Conservation (phyloP, 495 filamentous ascomycete species). For the Xylaria curta region DNA sequence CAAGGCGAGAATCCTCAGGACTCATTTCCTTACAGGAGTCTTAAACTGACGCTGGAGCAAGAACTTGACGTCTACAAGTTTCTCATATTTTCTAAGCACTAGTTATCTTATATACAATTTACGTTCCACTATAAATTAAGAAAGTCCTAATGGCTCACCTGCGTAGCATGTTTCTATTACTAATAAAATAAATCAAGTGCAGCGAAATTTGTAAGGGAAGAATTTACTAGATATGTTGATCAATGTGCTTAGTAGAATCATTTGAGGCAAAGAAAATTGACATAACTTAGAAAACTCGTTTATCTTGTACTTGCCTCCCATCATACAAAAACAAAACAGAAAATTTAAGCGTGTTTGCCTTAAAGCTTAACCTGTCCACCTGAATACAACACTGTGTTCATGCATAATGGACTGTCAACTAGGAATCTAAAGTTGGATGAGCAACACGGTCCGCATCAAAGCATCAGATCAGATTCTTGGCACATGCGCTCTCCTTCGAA, state of each 20-base stretch:
- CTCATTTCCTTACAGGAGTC: no score
- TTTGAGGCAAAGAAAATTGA: background rate
- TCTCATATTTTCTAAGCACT: no score
- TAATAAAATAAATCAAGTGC: background rate
- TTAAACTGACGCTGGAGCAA: no score
- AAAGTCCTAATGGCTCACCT: background rate
- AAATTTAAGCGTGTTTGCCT: background rate
- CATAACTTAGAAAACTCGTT: background rate
- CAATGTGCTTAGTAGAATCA: background rate
- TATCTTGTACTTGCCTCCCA: background rate
- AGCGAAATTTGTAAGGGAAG: background rate
- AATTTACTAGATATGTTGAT: background rate
- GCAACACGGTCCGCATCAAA: background rate
- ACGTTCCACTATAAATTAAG: background rate
- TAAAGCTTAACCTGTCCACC: background rate
- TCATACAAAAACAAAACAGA: background rate
- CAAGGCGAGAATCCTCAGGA: no score
- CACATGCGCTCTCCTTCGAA: background rate
- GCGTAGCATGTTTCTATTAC: background rate
- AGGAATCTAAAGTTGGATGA: background rate
- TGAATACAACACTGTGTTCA: background rate
- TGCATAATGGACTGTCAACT: background rate
- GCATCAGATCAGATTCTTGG: slow-evolving; percentile 2
- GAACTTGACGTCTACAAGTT: no score
- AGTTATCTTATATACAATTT: background rate